These are phyloP conservation scores for Patellaria atrata DNA, from an alignment of 495 filamentous ascomycete species.

Conservation along the genomic window DNA sequence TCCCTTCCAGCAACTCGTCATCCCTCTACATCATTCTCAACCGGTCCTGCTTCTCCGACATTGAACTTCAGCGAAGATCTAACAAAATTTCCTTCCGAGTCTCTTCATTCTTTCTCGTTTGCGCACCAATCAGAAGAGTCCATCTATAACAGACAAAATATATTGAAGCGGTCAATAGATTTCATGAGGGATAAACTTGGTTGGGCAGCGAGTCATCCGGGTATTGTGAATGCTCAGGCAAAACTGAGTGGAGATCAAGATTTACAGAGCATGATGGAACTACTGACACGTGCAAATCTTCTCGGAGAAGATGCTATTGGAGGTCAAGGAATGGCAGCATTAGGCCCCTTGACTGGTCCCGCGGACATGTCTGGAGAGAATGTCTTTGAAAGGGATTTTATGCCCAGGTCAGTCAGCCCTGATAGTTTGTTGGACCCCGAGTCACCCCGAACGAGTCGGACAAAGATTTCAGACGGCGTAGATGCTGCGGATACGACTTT, in stretches of 20 bases:
- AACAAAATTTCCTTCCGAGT: slow-evolving; percentile 83
- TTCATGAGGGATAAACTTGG: slow-evolving; percentile 93
- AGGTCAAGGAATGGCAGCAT: slow-evolving; percentile 27
- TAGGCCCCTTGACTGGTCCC: slow-evolving; percentile 63
- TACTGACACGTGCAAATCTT: slow-evolving; percentile 64
- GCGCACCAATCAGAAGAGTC: slow-evolving; percentile 88
- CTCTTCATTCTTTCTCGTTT: slow-evolving; percentile 96
- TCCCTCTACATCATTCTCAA: slow-evolving; percentile 38
- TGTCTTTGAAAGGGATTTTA: slow-evolving; percentile 66
- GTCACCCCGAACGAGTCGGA: slow-evolving; percentile 28
- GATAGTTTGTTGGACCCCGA: slow-evolving; percentile 30
- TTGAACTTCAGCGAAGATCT: slow-evolving; percentile 73
- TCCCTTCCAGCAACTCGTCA: slow-evolving; percentile 33
- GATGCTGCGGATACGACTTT: no score
- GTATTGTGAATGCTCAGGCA: slow-evolving; percentile 66
- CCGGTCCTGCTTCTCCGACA: slow-evolving; percentile 49
- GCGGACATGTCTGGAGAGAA: slow-evolving; percentile 53
- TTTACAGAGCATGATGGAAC: slow-evolving; percentile 78
- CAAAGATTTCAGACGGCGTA: no score
- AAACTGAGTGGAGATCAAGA: slow-evolving; percentile 70
- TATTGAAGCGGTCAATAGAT: slow-evolving; percentile 85
- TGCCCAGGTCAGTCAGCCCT: slow-evolving; percentile 34
- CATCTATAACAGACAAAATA: slow-evolving; percentile 80
- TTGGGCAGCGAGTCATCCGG: slow-evolving; percentile 52
- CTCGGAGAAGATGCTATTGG: slow-evolving; percentile 40